Conservation (phyloP, 2,329 filamentous ascomycete species). For the Talaromyces marneffei region DNA sequence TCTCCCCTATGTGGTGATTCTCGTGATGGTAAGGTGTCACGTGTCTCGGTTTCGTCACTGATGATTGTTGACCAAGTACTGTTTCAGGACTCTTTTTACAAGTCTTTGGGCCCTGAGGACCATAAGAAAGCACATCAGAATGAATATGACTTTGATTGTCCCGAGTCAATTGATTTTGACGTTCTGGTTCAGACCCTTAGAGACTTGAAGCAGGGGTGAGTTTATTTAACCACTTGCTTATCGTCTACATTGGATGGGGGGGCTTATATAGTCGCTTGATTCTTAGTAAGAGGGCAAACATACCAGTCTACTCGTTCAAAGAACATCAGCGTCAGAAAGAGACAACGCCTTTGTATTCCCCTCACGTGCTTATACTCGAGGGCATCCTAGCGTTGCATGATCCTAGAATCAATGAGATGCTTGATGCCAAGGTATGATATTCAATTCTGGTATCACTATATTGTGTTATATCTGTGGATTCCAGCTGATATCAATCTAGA, state of each 20-base stretch:
- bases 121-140: constrained; percentile 77
- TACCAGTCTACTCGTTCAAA: constrained; percentile 91
- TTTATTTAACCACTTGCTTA: constrained; percentile 3
- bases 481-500: constrained; percentile 43
- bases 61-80: not conserved
- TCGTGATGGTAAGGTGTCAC: constrained; percentile 70
- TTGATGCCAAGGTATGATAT: constrained; percentile 67
- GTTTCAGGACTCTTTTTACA: constrained; percentile 89
- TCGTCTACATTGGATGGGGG: not conserved
- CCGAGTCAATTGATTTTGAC: constrained; percentile 92
- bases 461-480: not conserved
- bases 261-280: too few species aligned
- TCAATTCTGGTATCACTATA: not conserved
- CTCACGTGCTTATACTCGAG: constrained; percentile 90
- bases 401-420: constrained; percentile 70
- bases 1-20: constrained; percentile 93
- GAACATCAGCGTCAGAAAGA: constrained; percentile 75
- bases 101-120: constrained; percentile 72
- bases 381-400: constrained; percentile 95
- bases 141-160: constrained; percentile 94
- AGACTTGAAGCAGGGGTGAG: constrained; percentile 87
- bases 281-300: constrained; percentile 57
- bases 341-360: constrained; percentile 89
- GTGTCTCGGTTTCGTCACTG: not conserved
- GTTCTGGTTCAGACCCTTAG: constrained; percentile 69